phyloP scores from a whole-genome alignment of 352 stramenopile species.

The Nannochloropsis limnetica region DNA sequence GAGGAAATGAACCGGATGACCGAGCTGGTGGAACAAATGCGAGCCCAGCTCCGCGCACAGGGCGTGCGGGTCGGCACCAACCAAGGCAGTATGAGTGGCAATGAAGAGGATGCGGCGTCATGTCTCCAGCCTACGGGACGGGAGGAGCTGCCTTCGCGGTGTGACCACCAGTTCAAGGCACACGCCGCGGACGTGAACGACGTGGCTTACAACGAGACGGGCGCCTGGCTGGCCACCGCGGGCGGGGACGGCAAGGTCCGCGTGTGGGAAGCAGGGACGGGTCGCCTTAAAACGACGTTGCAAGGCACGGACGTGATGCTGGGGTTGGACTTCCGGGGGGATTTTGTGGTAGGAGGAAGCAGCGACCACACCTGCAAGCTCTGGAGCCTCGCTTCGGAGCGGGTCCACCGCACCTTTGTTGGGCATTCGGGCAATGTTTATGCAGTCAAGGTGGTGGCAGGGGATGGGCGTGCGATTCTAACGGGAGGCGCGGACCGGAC shows the following conservation, averaged over 20 bases:
- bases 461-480: slow-evolving; percentile 21
- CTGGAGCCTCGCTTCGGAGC: not conserved
- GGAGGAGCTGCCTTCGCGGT: not conserved
- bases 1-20: slow-evolving; percentile 31
- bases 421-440: slow-evolving; percentile 24
- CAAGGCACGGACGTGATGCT: slow-evolving; percentile 15
- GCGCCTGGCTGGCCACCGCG: slow-evolving; percentile 28
- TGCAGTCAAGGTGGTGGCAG: not conserved
- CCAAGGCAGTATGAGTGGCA: not conserved
- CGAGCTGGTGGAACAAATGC: slow-evolving; percentile 6
- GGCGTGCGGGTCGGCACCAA: not conserved
- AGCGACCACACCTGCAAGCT: slow-evolving; percentile 31
- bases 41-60: not conserved
- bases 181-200: slow-evolving; percentile 16
- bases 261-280: not conserved
- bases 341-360: slow-evolving; percentile 8
- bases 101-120: not conserved
- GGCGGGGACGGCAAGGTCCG: not conserved
- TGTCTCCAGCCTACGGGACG: not conserved
- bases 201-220: not conserved
- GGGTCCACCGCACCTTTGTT: not conserved
- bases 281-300: not conserved
- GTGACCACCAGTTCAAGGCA: not conserved
- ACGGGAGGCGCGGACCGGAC: not conserved
- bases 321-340: slow-evolving; percentile 27